Evolutionary conservation across 495 filamentous ascomycete genomes (phyloP).

Genomic region (Neurospora sp.): DNA sequence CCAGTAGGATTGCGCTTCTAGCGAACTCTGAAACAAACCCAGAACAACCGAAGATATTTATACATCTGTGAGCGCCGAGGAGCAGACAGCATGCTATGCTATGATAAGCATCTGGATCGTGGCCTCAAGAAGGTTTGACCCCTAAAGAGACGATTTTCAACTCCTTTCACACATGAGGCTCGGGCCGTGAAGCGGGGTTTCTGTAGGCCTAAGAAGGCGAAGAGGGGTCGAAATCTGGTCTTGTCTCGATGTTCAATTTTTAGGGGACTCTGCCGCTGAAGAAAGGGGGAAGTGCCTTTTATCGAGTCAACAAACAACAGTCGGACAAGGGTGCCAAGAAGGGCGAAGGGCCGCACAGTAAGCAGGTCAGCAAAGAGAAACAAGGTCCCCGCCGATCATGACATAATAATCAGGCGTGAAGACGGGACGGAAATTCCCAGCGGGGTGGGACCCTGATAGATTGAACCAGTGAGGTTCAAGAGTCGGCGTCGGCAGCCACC

Average conservation of each 20-base stretch:
- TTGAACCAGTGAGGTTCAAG: background rate
- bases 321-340: background rate
- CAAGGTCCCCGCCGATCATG: conserved; percentile 5
- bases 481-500: background rate
- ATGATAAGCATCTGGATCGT: background rate
- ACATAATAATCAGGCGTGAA: conserved; percentile 5
- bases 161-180: background rate
- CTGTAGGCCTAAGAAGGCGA: background rate
- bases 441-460: background rate
- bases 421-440: background rate
- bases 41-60: background rate
- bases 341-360: background rate
- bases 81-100: background rate
- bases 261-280: background rate
- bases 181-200: background rate
- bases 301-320: background rate
- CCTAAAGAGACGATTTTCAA: background rate
- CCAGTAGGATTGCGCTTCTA: background rate
- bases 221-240: background rate
- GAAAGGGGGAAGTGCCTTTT: background rate
- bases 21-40: background rate
- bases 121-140: background rate
- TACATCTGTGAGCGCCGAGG: background rate
- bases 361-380: background rate
- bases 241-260: background rate